Evolutionary conservation across 2,329 filamentous ascomycete genomes (phyloP).

Genomic region (Pseudocercospora vitis): DNA sequence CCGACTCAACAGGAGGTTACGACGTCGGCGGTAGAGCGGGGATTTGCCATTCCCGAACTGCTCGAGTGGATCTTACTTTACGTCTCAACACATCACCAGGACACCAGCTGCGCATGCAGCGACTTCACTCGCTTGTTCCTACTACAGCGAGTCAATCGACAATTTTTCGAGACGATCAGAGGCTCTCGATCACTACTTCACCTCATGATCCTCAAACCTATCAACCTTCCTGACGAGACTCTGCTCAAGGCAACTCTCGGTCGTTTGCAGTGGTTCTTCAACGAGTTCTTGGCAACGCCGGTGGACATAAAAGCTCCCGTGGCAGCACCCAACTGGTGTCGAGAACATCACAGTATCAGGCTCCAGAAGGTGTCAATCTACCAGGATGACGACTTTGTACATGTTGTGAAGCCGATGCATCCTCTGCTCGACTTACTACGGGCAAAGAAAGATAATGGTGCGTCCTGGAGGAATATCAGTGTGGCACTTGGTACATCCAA

Average conservation of each 20-base stretch:
- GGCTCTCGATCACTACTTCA: neutral
- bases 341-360: conserved; percentile 4
- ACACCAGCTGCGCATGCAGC: neutral
- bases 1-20: neutral
- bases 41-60: neutral
- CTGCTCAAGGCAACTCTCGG: neutral
- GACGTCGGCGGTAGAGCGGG: neutral
- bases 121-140: neutral
- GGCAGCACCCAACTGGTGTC: neutral
- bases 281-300: neutral
- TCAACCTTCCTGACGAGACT: neutral
- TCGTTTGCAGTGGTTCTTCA: conserved; percentile 2
- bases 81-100: neutral
- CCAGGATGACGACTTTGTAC: neutral
- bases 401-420: neutral
- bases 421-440: neutral
- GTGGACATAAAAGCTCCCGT: neutral
- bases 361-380: neutral
- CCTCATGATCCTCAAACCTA: neutral
- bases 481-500: neutral
- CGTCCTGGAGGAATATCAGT: neutral
- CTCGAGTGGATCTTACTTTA: neutral
- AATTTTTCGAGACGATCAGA: neutral
- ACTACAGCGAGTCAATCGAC: neutral
- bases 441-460: neutral